These are phyloP conservation scores for Primulina tabacum DNA, from an alignment of 257 asterid genomes.

Conservation along the genomic window DNA sequence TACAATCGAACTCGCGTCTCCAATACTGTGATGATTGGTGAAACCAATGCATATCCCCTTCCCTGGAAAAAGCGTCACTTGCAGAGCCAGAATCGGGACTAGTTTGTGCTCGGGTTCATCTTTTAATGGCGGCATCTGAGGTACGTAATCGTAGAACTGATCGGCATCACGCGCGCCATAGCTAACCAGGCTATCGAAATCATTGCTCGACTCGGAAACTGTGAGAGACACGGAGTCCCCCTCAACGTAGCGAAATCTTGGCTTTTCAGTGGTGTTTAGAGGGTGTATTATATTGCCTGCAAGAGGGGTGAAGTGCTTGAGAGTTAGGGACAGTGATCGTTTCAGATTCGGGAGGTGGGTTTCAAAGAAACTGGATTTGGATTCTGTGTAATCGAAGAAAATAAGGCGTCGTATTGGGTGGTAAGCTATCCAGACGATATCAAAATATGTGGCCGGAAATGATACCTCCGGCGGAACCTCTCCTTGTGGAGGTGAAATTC, in stretches of 20 bases:
- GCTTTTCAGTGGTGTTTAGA: background rate
- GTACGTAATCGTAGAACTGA: conserved; percentile 36
- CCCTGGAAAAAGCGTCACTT: conserved; percentile 43
- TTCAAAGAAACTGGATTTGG: too few species aligned
- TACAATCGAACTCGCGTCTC: conserved; percentile 39
- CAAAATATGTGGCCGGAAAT: background rate
- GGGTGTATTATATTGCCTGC: background rate
- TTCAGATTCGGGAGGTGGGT: too few species aligned
- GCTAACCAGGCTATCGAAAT: conserved; percentile 28
- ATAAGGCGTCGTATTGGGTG: background rate
- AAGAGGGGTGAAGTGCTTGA: background rate
- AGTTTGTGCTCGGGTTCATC: conserved; percentile 19
- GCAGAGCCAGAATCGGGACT: conserved; percentile 35
- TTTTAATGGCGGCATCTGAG: conserved; percentile 29
- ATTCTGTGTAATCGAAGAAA: too few species aligned
- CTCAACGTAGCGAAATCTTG: conserved; percentile 5
- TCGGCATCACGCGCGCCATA: conserved; percentile 35
- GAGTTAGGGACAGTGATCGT: too few species aligned
- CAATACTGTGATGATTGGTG: conserved; percentile 34
- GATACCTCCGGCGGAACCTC: background rate
- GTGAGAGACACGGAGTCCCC: conserved; percentile 27
- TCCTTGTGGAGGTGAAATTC: background rate
- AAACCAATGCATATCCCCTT: conserved; percentile 44
- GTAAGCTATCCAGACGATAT: background rate
- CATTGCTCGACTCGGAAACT: conserved; percentile 18